Percentiles rank a stretch among this genome's conserved stretches.
These are phyloP conservation scores for Debaryomycetaceae sp. DNA, from an alignment of 1,139 yeast genomes.

Conservation along the genomic window DNA sequence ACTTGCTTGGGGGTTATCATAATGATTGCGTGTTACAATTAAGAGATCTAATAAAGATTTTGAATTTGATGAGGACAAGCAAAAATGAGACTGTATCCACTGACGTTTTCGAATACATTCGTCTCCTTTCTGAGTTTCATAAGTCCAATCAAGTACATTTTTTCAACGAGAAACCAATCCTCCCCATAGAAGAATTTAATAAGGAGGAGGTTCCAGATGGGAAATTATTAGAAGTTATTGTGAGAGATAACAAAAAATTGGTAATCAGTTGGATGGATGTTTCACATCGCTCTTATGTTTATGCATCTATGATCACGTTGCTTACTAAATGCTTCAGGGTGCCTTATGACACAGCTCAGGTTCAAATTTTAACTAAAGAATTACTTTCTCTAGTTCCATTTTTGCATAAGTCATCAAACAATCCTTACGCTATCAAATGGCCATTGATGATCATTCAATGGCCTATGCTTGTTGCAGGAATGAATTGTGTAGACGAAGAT, in stretches of 20 bases:
- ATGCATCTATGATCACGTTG: conserved; percentile 26
- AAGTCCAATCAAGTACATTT: conserved; percentile 14
- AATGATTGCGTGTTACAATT: conserved; percentile 24
- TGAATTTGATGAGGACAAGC: conserved; percentile 22
- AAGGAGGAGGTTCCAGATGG: conserved; percentile 26
- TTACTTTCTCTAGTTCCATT: conserved; percentile 21
- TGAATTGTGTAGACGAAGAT: conserved; percentile 40
- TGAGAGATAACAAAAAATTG: not conserved
- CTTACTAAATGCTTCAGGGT: conserved; percentile 24
- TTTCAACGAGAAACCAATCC: conserved; percentile 14
- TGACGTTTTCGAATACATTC: conserved; percentile 18
- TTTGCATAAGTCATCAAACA: conserved; percentile 15
- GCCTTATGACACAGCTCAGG: conserved; percentile 31
- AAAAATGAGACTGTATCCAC: conserved; percentile 8
- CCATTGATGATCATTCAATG: conserved; percentile 48
- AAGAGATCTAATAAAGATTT: conserved; percentile 19
- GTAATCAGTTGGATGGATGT: conserved; percentile 30
- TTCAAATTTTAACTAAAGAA: conserved; percentile 23
- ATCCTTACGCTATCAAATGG: conserved; percentile 14
- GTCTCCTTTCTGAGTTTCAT: conserved; percentile 25
- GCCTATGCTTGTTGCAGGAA: conserved; percentile 56
- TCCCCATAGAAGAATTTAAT: conserved; percentile 14
- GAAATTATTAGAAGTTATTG: conserved; percentile 10
- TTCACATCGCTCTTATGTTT: conserved; percentile 28
- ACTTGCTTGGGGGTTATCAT: conserved; percentile 50